Evolutionary conservation across 768 basidiomycete genomes (phyloP), one percentile per base, ranked within the genome.

Genomic region (Auricularia sp.): DNA sequence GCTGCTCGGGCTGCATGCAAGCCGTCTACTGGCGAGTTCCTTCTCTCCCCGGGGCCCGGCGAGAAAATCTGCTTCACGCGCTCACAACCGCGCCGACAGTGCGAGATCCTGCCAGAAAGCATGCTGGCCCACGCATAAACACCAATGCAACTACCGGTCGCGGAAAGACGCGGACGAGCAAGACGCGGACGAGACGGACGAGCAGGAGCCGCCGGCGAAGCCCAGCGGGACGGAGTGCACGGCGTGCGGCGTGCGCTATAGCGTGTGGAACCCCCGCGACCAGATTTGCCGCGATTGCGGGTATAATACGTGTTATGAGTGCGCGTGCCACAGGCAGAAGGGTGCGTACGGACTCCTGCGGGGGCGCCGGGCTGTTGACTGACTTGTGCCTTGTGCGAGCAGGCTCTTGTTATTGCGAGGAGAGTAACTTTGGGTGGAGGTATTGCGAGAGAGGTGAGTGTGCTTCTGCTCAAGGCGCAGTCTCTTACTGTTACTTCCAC

Each of bases 391-490:
- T 1, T 11, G 18, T 45, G n/a, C 13, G 54, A 3, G 58, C 36
- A 78, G 75, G 77, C 21, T 75, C 75, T 8, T 77, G 77, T 69
- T 75, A 75, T 62, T 77, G 77, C 68, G 69, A 68, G 10, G 70
- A 72, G 47, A 73, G 71, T 18, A 77, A 77, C 63, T 76, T 77
- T 56, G 75, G 76, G 7, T 64, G 69, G 39, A 63, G 64, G 16
- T 77, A 77, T 62, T 77, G 76, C 65, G 63, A 65, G 29, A 70
- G 47, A 51, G 47, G 47, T 51, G 18, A 10, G 47, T 51, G 11
- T 42, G 39, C 8, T 3, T 29, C 29, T 29, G 29, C 39, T 5
- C 4, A 42, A 7, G 39, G 0, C 1, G 8, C 39, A 42, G 39
- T 1, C 39, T 4, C 4, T 14, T 8, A 7, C 8, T 4, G 8